A percentile compares a stretch with the other conserved stretches of the same genome.
Evolutionary conservation across 2,329 filamentous ascomycete genomes (phyloP).

Genomic region (Hypomyces rosellus): DNA sequence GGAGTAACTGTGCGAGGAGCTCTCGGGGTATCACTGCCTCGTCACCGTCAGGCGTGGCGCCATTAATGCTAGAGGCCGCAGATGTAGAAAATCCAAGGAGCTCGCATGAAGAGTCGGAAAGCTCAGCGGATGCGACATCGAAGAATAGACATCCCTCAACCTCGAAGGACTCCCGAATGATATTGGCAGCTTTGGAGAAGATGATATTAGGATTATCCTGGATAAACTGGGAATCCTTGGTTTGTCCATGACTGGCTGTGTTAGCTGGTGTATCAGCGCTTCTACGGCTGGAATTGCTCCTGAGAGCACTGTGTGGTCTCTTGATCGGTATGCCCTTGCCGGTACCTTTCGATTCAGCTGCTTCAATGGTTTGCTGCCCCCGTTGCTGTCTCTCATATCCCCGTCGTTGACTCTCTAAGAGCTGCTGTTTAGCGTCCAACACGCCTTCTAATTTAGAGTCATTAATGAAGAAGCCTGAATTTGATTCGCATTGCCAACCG

Average conservation of each 20-base stretch:
- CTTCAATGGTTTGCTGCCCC: too few species aligned
- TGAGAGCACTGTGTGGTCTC: too few species aligned
- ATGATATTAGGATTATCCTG: slow-evolving; percentile 16
- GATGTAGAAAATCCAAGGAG: slow-evolving; percentile 35
- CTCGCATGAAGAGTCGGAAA: slow-evolving; percentile 20
- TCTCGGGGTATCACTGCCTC: slow-evolving; percentile 28
- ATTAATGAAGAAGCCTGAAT: slow-evolving; percentile 5
- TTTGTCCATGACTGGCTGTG: not conserved
- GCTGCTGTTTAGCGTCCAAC: slow-evolving; percentile 15
- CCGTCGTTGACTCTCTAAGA: not conserved
- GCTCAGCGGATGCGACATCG: slow-evolving; percentile 25
- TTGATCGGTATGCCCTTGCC: too few species aligned
- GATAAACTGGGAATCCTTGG: not conserved
- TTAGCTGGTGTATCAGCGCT: not conserved
- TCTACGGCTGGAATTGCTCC: not conserved
- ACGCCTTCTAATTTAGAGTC: slow-evolving; percentile 11
- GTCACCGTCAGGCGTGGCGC: slow-evolving; percentile 10
- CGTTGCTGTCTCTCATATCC: too few species aligned
- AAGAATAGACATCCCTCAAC: slow-evolving; percentile 32
- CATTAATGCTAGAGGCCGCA: slow-evolving; percentile 27
- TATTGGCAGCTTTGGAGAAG: slow-evolving; percentile 38
- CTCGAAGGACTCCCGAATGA: slow-evolving; percentile 36
- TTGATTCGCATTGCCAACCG: slow-evolving; percentile 15
- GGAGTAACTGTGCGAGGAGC: slow-evolving; percentile 35
- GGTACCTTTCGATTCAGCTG: too few species aligned